These are phyloP conservation scores for Teunomyces panamensis DNA, from an alignment of 805 yeast genomes.

Conservation along the genomic window DNA sequence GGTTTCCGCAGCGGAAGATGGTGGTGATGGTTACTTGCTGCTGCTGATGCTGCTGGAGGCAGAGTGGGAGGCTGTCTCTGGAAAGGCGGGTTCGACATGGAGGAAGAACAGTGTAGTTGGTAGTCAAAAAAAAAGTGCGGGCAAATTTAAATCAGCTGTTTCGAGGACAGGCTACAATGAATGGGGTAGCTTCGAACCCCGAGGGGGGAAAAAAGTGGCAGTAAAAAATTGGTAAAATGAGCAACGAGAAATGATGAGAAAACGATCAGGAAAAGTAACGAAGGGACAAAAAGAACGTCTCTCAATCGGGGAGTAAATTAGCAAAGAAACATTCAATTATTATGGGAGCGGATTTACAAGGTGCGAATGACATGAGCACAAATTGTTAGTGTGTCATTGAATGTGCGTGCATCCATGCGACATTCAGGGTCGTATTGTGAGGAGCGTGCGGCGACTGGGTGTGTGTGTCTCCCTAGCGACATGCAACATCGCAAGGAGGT, in stretches of 20 bases:
- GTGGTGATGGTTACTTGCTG: slow-evolving; percentile 2
- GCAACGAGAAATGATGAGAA: background rate
- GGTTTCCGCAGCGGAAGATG: slow-evolving; percentile 42
- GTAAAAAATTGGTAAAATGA: background rate
- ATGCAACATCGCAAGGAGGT: too few species aligned
- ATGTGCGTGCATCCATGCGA: too few species aligned
- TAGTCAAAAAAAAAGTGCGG: slow-evolving; percentile 1
- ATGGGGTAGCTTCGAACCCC: background rate
- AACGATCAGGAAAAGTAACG: too few species aligned
- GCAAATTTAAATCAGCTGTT: background rate
- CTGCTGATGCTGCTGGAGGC: background rate
- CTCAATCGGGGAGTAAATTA: too few species aligned
- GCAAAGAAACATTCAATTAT: too few species aligned
- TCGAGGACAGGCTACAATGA: background rate
- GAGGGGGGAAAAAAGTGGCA: background rate
- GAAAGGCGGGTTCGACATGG: slow-evolving; percentile 14
- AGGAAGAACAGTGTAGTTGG: background rate
- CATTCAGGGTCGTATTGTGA: too few species aligned
- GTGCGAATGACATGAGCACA: too few species aligned
- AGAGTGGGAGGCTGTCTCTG: slow-evolving; percentile 11
- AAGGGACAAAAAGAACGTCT: too few species aligned
- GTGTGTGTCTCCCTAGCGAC: too few species aligned
- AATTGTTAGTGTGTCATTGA: too few species aligned
- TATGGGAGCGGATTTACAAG: too few species aligned
- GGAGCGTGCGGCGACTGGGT: too few species aligned